Evolutionary conservation across 2,329 filamentous ascomycete genomes (phyloP).

Genomic region (Penicillium sp.): DNA sequence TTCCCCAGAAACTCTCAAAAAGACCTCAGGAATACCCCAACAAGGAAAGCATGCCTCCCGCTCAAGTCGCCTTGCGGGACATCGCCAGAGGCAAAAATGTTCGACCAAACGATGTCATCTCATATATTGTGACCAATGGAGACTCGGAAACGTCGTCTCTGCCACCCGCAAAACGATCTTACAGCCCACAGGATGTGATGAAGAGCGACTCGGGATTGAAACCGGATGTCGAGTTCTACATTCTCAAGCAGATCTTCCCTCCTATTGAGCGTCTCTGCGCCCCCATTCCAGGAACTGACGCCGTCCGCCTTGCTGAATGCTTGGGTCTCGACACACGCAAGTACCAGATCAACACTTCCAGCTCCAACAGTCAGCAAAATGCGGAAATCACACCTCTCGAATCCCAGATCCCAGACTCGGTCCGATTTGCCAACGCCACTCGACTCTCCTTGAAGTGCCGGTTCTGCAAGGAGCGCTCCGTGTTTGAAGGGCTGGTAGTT

Average conservation of each 20-base stretch:
- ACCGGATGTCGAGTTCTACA: slow-evolving; percentile 96
- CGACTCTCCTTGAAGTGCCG: slow-evolving; percentile 79
- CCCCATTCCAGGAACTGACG: slow-evolving; percentile 90
- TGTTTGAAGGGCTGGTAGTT: slow-evolving; percentile 73
- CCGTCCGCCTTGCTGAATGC: slow-evolving; percentile 85
- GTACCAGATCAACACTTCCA: slow-evolving; percentile 70
- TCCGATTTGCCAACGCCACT: slow-evolving; percentile 81
- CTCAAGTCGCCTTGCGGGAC: slow-evolving; percentile 89
- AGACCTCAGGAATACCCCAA: slow-evolving; percentile 92
- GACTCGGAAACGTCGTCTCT: slow-evolving; percentile 63
- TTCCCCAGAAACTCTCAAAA: slow-evolving; percentile 78
- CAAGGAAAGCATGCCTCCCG: slow-evolving; percentile 91
- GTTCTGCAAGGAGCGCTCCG: slow-evolving; percentile 69
- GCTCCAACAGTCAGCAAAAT: slow-evolving; percentile 54
- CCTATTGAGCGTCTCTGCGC: slow-evolving; percentile 97
- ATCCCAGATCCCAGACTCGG: slow-evolving; percentile 86
- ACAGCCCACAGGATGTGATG: slow-evolving; percentile 79
- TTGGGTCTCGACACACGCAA: slow-evolving; percentile 87
- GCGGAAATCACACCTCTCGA: slow-evolving; percentile 86
- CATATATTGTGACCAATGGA: slow-evolving; percentile 82
- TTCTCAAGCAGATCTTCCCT: slow-evolving; percentile 97
- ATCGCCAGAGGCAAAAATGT: slow-evolving; percentile 83
- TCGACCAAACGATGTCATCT: slow-evolving; percentile 92
- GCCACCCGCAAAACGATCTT: slow-evolving; percentile 80
- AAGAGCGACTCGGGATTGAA: slow-evolving; percentile 74